Percentiles rank a stretch among this genome's conserved stretches.
Evolutionary conservation across 345 rosid species (phyloP).

Genomic region (Reutealis trisperma): DNA sequence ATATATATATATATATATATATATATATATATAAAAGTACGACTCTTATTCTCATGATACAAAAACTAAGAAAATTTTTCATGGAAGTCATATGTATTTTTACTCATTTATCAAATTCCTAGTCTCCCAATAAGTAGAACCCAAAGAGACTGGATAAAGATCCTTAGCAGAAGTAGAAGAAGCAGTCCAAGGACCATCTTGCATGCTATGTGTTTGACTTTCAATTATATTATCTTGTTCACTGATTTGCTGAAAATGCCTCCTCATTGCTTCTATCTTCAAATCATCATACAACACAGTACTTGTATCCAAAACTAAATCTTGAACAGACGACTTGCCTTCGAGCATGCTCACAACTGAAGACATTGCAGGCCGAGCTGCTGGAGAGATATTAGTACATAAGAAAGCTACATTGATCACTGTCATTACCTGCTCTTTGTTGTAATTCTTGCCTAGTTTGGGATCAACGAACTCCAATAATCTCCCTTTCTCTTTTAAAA

Average conservation of each 20-base stretch:
- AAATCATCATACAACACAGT: background rate
- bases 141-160: slow-evolving; percentile 33
- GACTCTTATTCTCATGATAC: no score
- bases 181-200: slow-evolving; percentile 35
- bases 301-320: slow-evolving; percentile 3
- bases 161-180: slow-evolving; percentile 38
- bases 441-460: slow-evolving; percentile 41
- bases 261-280: slow-evolving; percentile 37
- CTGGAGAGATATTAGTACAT: slow-evolving; percentile 42
- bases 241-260: slow-evolving; percentile 23
- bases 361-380: slow-evolving; percentile 55
- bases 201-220: slow-evolving; percentile 18
- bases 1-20: no score
- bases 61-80: no score
- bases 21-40: no score
- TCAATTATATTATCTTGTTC: slow-evolving; percentile 9
- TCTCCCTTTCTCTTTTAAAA: slow-evolving; percentile 42
- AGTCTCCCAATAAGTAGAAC: slow-evolving; percentile 18
- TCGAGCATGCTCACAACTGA: slow-evolving; percentile 61
- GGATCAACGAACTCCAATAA: slow-evolving; percentile 45
- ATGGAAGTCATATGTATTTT: no score
- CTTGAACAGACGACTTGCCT: slow-evolving; percentile 38
- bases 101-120: background rate
- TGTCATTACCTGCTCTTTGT: slow-evolving; percentile 43
- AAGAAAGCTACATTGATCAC: slow-evolving; percentile 50